Percentiles rank a stretch among this genome's conserved stretches.
Evolutionary conservation across 1,139 yeast genomes (phyloP).

Genomic region (Yamadazyma triangularis): DNA sequence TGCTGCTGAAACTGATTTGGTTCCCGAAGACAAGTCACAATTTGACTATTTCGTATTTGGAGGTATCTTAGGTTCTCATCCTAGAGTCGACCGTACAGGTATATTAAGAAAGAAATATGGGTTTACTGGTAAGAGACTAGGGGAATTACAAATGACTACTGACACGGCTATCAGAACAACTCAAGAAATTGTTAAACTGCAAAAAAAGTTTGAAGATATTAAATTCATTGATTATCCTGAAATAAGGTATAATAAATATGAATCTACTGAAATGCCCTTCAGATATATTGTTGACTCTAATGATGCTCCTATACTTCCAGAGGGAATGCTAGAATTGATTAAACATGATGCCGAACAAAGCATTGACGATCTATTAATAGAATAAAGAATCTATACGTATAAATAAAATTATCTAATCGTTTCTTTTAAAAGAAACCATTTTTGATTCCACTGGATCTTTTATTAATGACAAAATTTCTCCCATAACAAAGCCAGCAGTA

Average conservation of each 20-base stretch:
- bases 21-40: conserved; percentile 57
- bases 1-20: conserved; percentile 68
- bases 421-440: conserved; percentile 19
- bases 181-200: conserved; percentile 61
- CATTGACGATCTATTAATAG: conserved; percentile 54
- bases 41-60: conserved; percentile 93
- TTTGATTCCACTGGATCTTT: conserved; percentile 18
- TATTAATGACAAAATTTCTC: conserved; percentile 37
- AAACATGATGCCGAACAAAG: conserved; percentile 78
- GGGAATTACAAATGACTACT: conserved; percentile 91
- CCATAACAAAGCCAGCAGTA: conserved; percentile 73
- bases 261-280: conserved; percentile 97
- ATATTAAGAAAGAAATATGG: conserved; percentile 77
- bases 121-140: conserved; percentile 79
- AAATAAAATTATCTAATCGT: not conserved
- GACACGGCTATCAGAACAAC: conserved; percentile 96
- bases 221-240: conserved; percentile 91
- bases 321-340: conserved; percentile 86
- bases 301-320: conserved; percentile 78
- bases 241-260: conserved; percentile 79
- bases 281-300: conserved; percentile 67
- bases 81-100: conserved; percentile 93
- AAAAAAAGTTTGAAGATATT: conserved; percentile 60
- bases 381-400: conserved; percentile 7
- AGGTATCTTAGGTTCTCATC: conserved; percentile 94